Conservation (phyloP, 202 grass and related monocot genomes). For the Brachypodium distachyon region DNA sequence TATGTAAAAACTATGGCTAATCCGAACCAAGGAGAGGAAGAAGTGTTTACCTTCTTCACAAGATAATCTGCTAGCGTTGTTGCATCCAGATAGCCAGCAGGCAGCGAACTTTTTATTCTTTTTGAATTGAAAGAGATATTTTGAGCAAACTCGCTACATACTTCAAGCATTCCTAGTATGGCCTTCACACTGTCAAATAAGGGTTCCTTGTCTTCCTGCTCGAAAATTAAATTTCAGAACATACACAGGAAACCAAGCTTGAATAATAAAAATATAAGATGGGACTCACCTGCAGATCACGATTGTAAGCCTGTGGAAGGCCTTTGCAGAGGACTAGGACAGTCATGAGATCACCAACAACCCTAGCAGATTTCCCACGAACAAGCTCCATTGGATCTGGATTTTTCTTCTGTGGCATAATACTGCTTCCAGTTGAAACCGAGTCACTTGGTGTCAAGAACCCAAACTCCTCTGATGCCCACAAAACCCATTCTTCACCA, state of each 20-base stretch:
- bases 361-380: conserved; percentile 93
- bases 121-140: conserved; percentile 83
- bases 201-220: conserved; percentile 98
- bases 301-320: conserved; percentile 92
- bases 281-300: conserved; percentile 69
- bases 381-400: conserved; percentile 99
- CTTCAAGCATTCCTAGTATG: conserved; percentile 90
- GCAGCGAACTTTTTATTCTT: conserved; percentile 67
- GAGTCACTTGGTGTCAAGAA: conserved; percentile 87
- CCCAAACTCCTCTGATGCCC: conserved; percentile 96
- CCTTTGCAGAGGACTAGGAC: conserved; percentile 87
- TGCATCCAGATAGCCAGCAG: conserved; percentile 90
- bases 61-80: conserved; percentile 99
- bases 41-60: conserved; percentile 81
- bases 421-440: conserved; percentile 97
- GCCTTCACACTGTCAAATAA: conserved; percentile 94
- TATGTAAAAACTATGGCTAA: not conserved
- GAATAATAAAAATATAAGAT: not conserved
- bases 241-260: not conserved
- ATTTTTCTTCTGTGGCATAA: conserved; percentile 99
- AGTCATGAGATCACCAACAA: conserved; percentile 84
- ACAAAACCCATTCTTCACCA: conserved; percentile 98
- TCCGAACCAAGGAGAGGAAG: not conserved
- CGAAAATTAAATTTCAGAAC: conserved; percentile 12
- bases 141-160: conserved; percentile 73